phyloP scores from a whole-genome alignment of 2,329 filamentous ascomycete species.

The Epichloe gansuensis region DNA sequence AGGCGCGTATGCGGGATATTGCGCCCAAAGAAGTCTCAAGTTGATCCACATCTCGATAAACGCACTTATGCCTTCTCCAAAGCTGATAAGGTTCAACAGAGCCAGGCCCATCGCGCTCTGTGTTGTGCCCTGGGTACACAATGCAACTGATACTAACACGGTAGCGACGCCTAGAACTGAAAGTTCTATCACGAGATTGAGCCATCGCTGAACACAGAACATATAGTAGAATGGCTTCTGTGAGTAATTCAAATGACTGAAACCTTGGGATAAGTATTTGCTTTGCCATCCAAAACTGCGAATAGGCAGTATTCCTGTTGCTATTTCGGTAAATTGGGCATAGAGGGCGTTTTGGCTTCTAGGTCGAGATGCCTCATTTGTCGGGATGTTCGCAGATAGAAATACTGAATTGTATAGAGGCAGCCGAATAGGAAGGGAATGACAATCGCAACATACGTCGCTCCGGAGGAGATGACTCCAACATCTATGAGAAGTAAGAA shows the following conservation, averaged over 20 bases:
- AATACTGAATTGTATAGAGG: slow-evolving; percentile 1
- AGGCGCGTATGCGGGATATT: neutral
- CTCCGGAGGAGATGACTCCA: slow-evolving; percentile 26
- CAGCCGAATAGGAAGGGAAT: slow-evolving; percentile 27
- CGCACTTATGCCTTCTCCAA: neutral
- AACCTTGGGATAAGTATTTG: too few relatives aligned
- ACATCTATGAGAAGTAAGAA: neutral
- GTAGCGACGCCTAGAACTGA: slow-evolving; percentile 32
- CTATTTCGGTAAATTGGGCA: slow-evolving; percentile 26
- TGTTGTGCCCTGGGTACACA: slow-evolving; percentile 13
- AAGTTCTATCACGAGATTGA: slow-evolving; percentile 35
- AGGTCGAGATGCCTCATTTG: slow-evolving; percentile 43
- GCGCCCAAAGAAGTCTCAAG: neutral
- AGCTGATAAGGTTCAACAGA: neutral
- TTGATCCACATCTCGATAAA: neutral
- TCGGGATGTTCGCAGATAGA: slow-evolving; percentile 30
- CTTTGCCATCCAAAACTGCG: slow-evolving; percentile 14
- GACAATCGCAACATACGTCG: slow-evolving; percentile 31
- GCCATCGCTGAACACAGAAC: slow-evolving; percentile 36
- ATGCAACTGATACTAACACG: slow-evolving; percentile 29
- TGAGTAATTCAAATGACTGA: neutral
- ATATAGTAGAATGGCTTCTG: slow-evolving; percentile 23
- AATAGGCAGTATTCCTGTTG: slow-evolving; percentile 14
- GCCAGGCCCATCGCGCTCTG: neutral
- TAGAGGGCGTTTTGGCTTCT: slow-evolving; percentile 38